Evolutionary conservation across 768 basidiomycete species (phyloP).

Genomic region (Boletales sp.): DNA sequence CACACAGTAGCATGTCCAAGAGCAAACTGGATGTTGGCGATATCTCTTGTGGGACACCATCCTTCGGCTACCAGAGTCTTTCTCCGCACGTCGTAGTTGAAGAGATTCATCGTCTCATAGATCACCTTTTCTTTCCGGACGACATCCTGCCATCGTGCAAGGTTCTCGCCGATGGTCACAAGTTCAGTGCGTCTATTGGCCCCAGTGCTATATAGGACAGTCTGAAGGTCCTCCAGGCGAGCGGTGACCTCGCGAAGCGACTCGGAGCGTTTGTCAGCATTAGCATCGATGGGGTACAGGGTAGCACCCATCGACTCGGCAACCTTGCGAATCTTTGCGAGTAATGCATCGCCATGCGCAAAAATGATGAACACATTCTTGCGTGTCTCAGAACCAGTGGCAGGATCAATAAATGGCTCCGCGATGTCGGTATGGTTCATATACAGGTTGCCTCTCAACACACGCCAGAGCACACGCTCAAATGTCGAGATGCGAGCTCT

Average conservation of each 20-base stretch:
- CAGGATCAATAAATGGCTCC: constrained; percentile 88
- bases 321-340: constrained; percentile 96
- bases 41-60: constrained; percentile 95
- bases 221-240: constrained; percentile 89
- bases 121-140: constrained; percentile 95
- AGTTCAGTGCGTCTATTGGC: constrained; percentile 80
- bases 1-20: constrained; percentile 82
- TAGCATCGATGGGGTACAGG: constrained; percentile 92
- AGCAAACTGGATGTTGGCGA: constrained; percentile 79
- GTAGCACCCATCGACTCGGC: constrained; percentile 99
- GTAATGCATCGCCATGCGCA: constrained; percentile 88
- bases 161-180: constrained; percentile 75
- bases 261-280: constrained; percentile 87
- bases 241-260: constrained; percentile 84
- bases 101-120: constrained; percentile 92
- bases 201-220: constrained; percentile 86
- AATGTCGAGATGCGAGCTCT: constrained; percentile 89
- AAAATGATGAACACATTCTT: constrained; percentile 99
- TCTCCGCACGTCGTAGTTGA: constrained; percentile 90
- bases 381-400: constrained; percentile 76
- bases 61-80: constrained; percentile 97
- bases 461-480: constrained; percentile 97
- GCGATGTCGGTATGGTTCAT: constrained; percentile 98
- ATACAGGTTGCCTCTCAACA: constrained; percentile 94
- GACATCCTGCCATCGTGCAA: constrained; percentile 91